phyloP scores from a whole-genome alignment of 2,329 filamentous ascomycete species.

The Colletotrichum chrysophilum region DNA sequence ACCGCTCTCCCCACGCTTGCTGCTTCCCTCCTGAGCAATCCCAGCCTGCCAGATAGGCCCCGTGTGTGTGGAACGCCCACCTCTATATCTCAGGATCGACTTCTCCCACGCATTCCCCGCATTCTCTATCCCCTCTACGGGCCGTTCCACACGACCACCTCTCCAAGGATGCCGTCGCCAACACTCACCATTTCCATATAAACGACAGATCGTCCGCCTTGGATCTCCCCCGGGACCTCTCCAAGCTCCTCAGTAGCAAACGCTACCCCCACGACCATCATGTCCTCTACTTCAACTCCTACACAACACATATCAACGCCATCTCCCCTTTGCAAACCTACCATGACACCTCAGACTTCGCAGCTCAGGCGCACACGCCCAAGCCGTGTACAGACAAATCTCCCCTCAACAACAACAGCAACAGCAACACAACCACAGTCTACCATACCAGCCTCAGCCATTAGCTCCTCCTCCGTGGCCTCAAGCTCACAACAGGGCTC shows the following conservation, averaged over 20 bases:
- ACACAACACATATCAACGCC: slow-evolving; percentile 34
- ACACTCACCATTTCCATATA: slow-evolving; percentile 21
- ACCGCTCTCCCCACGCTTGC: slow-evolving; percentile 15
- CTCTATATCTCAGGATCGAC: slow-evolving; percentile 15
- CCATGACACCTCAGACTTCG: slow-evolving; percentile 47
- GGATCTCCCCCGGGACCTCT: slow-evolving; percentile 12
- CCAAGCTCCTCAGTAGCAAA: neutral
- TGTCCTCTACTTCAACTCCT: slow-evolving; percentile 35
- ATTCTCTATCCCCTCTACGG: slow-evolving; percentile 20
- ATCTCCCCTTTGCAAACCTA: slow-evolving; percentile 35
- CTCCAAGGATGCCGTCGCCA: slow-evolving; percentile 25
- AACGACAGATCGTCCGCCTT: slow-evolving; percentile 19
- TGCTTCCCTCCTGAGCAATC: slow-evolving; percentile 3
- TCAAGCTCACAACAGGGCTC: slow-evolving; percentile 62
- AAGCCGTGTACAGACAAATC: slow-evolving; percentile 52
- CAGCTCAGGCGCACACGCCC: slow-evolving; percentile 49
- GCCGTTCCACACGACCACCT: slow-evolving; percentile 24
- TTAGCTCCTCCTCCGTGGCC: slow-evolving; percentile 61
- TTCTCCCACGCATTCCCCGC: slow-evolving; percentile 17
- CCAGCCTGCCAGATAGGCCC: slow-evolving; percentile 17
- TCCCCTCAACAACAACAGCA: slow-evolving; percentile 27
- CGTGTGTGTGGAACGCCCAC: slow-evolving; percentile 19
- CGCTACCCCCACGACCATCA: slow-evolving; percentile 16
- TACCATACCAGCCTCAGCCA: slow-evolving; percentile 54
- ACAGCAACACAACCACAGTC: slow-evolving; percentile 29